Percentiles rank a stretch among this genome's conserved stretches.
Evolutionary conservation across 371 early-diverging fungal genomes (phyloP).

Genomic region (Apophysomyces variabilis): DNA sequence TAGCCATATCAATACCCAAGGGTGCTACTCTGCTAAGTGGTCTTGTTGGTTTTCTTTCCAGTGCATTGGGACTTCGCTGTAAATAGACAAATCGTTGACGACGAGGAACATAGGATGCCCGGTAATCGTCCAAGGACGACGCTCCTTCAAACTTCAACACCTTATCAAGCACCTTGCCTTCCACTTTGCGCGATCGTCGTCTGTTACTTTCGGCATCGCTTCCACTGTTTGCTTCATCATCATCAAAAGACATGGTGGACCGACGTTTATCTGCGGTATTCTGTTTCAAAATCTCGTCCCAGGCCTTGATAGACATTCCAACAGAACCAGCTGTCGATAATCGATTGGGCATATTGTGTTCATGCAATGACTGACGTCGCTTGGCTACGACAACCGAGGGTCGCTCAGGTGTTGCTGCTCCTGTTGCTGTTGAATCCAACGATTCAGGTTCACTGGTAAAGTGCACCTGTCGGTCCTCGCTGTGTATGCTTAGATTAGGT

Average conservation of each 20-base stretch:
- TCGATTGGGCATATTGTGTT: conserved; percentile 33
- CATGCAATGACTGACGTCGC: conserved; percentile 28
- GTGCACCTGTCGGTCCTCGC: conserved; percentile 18
- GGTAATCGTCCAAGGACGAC: conserved; percentile 36
- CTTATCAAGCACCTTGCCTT: conserved; percentile 22
- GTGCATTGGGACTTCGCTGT: conserved; percentile 43
- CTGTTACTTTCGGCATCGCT: not conserved
- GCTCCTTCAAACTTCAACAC: conserved; percentile 18
- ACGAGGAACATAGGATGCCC: conserved; percentile 27
- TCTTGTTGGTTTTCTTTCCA: conserved; percentile 19
- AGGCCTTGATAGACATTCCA: conserved; percentile 45
- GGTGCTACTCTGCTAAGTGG: conserved; percentile 15
- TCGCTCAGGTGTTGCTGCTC: conserved; percentile 10
- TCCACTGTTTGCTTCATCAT: conserved; percentile 8
- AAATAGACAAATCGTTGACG: conserved; percentile 47
- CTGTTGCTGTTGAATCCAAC: not conserved
- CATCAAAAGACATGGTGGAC: conserved; percentile 9
- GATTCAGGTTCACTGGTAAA: conserved; percentile 9
- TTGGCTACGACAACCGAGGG: conserved; percentile 25
- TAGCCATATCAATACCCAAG: conserved; percentile 14
- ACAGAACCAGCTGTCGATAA: conserved; percentile 39
- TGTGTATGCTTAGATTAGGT: conserved; percentile 13
- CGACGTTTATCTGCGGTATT: conserved; percentile 9
- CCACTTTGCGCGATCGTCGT: too few relatives aligned
- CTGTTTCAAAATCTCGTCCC: conserved; percentile 41